Conservation (phyloP, 2,329 filamentous ascomycete species). For the Colletotrichum sp. region DNA sequence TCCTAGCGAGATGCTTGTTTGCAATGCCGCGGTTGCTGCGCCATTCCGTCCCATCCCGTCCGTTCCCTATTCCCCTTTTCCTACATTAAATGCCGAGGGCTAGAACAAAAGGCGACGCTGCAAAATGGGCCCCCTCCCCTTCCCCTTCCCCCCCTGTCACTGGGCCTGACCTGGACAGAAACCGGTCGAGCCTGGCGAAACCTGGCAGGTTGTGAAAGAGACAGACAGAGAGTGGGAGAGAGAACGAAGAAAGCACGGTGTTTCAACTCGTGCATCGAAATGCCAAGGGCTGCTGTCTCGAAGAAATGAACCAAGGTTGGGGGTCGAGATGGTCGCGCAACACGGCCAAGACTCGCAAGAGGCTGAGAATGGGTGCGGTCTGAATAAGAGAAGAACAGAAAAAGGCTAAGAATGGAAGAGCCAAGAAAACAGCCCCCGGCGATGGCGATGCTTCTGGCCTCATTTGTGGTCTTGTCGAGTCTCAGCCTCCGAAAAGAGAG, state of each 20-base stretch:
- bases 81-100: not conserved
- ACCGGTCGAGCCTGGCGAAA: not conserved
- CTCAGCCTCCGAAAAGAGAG: not conserved
- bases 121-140: not conserved
- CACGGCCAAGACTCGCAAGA: not conserved
- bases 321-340: slow-evolving; percentile 1
- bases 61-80: not conserved
- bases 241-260: not conserved
- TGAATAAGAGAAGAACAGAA: not conserved
- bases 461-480: not conserved
- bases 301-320: slow-evolving; percentile 4
- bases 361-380: not conserved
- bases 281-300: slow-evolving; percentile 12
- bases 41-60: slow-evolving; percentile 15
- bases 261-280: slow-evolving; percentile 19
- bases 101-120: slow-evolving; percentile 3
- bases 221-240: not conserved
- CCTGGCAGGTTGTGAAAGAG: not conserved
- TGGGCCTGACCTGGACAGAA: not conserved
- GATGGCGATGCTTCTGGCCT: slow-evolving; percentile 3
- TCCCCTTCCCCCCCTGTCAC: not conserved
- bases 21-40: slow-evolving; percentile 1
- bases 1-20: not conserved
- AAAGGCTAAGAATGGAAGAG: not conserved
- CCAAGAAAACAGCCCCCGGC: not conserved